Base-by-base conservation (phyloP, 1,139 yeast species). In the Taphrina pruni region DNA sequence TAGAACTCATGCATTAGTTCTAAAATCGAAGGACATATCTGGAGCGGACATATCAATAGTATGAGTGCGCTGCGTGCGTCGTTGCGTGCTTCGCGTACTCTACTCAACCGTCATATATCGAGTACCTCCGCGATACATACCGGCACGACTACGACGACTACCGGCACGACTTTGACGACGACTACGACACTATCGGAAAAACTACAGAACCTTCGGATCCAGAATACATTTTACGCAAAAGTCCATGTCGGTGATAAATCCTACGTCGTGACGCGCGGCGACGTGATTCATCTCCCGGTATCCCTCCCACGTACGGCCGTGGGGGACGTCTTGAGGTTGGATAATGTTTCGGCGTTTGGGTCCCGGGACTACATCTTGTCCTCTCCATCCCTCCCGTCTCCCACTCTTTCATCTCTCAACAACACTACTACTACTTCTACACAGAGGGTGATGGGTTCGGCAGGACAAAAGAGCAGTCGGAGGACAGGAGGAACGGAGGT, bases 221-320 rank as follows among this genome's bases (percentile, higher is more conserved):
- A 71, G 60, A 65, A 71, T 32, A 35, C 36, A 26, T 68, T 55
- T 56, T 94, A 92, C 76, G 99, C 99, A 65, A 83, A 90, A 8
- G 84, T 93, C 74, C 87, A 86, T 75, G 84, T 95, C 60, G 95
- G 92, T 80, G 87, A 88, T 77, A 87, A 92, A 78, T 91, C 96
- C 60, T 93, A 90, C 76, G 81, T 94, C 72, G 96, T 95, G 32
- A 92, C 99, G 26, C 86, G 88, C 74, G 99, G 99, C 26, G 99
- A 95, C 78, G 84, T 87, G 57, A 80, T 94, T 51, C 69, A 66
- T 35, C 46, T 58, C n/a, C 75, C 74, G 32, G 92, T 85, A 78
- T 85, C 86, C 73, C 78, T 94, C 81, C 88, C 87, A 75, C 85
- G 86, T 69, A 95, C 88, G 9, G 83, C 87, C 71, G 88, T 93